Evolutionary conservation across 352 stramenopile genomes (phyloP), one percentile per base, ranked within the genome.

Genomic region (Pythium brassicae): DNA sequence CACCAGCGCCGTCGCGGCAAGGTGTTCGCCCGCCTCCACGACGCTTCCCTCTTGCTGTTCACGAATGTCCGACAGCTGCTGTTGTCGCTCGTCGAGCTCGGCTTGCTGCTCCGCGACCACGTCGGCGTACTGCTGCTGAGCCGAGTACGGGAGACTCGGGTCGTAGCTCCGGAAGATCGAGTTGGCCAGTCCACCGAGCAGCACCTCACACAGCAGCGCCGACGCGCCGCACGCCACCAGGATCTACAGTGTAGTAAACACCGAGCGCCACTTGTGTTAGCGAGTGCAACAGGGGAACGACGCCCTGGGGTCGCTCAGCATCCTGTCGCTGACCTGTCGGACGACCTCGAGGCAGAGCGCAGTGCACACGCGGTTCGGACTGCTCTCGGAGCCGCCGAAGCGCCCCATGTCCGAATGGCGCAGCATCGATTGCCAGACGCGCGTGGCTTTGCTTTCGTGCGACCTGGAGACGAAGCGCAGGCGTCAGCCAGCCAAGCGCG

Each of bases 81-180:
- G 64, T 23, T 70, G 34, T 9, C 62, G 59, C 9, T 54, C 27
- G 0, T 42, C 15, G 4, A 63, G 44, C 35, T 27, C 50, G 9
- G 60, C 55, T 25, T 63, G 60, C 23, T 78, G 56, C 35, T 78
- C 55, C 20, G 59, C 56, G 5, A 55, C 37, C 23, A 45, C 34
- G 27, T 87, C 67, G 0, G 78, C 75, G 34, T 83, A 75, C 45
- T 80, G 72, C 27, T 62, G 50, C 15, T 87, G 69, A 7, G 68
- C 48, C 29, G 74, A 53, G n/a, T 59, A 73, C 6, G 46, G 26
- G 29, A 75, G 57, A 5, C 65, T 64, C 1, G 69, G 64, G 35
- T 85, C 72, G 59, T 83, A 92, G 7, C 59, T 56, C 1, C 45
- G 35, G 43, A 86, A 89, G 20, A 89, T 72, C 9, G 75, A 87